phyloP scores from a whole-genome alignment of 805 yeast genomes.

The Hemisphaericaspora nanyangensis region DNA sequence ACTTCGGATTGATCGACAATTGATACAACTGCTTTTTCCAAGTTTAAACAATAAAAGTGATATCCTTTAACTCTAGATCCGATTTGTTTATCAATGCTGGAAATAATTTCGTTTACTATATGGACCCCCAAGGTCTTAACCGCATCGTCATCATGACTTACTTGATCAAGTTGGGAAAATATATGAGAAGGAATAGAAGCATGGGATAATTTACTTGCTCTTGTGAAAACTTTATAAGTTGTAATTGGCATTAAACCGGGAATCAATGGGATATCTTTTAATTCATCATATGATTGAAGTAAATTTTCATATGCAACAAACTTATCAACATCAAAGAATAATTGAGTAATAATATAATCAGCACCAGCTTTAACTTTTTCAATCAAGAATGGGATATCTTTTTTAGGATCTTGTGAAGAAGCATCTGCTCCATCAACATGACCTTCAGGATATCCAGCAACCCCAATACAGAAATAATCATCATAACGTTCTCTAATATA shows the following conservation, averaged over 20 bases:
- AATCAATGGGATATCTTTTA: slow-evolving; percentile 53
- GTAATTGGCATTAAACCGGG: slow-evolving; percentile 94
- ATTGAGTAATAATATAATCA: slow-evolving; percentile 85
- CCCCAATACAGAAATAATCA: slow-evolving; percentile 88
- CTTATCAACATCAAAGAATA: slow-evolving; percentile 83
- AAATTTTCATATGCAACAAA: slow-evolving; percentile 61
- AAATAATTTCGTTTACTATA: slow-evolving; percentile 59
- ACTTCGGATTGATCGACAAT: slow-evolving; percentile 63
- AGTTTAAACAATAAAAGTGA: slow-evolving; percentile 89
- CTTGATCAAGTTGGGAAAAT: slow-evolving; percentile 50
- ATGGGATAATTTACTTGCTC: slow-evolving; percentile 87
- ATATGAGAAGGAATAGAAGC: slow-evolving; percentile 70
- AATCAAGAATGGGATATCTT: slow-evolving; percentile 74
- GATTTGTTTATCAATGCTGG: slow-evolving; percentile 50
- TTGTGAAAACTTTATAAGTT: slow-evolving; percentile 72
- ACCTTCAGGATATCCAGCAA: slow-evolving; percentile 98
- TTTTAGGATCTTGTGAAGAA: slow-evolving; percentile 56
- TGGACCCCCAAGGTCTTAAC: slow-evolving; percentile 84
- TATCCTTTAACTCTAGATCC: slow-evolving; percentile 66
- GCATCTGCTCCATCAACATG: slow-evolving; percentile 83
- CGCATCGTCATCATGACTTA: slow-evolving; percentile 63
- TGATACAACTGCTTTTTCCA: slow-evolving; percentile 89
- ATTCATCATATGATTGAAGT: slow-evolving; percentile 40
- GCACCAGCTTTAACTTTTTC: slow-evolving; percentile 95
- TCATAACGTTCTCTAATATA: slow-evolving; percentile 72